Evolutionary conservation across 306 rosid species (phyloP).

Genomic region (Lupinus albus): DNA sequence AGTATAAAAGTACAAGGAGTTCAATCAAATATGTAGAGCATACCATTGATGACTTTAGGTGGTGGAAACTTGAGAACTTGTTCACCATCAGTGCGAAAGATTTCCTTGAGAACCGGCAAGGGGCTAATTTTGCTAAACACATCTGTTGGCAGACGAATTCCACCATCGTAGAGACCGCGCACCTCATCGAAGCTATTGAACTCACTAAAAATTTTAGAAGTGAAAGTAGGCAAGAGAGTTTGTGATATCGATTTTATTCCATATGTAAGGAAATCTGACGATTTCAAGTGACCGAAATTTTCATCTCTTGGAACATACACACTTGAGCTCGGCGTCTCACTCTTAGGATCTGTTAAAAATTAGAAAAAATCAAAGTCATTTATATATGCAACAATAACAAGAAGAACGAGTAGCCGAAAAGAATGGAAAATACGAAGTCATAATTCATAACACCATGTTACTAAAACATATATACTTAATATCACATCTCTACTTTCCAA

Average conservation of each 20-base stretch:
- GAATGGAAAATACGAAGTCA: neutral
- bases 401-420: neutral
- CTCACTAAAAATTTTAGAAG: constrained; percentile 42
- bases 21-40: neutral
- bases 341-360: constrained; percentile 41
- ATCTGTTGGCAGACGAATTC: constrained; percentile 49
- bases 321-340: constrained; percentile 40
- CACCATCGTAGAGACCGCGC: constrained; percentile 63
- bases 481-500: neutral
- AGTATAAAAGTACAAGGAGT: neutral
- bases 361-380: neutral
- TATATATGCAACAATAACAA: neutral
- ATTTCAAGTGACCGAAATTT: constrained; percentile 62
- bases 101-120: constrained; percentile 51
- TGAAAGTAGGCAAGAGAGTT: constrained; percentile 47
- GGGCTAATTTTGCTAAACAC: constrained; percentile 51
- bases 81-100: constrained; percentile 71
- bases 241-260: constrained; percentile 58
- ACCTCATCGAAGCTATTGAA: constrained; percentile 60
- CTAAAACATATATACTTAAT: no score
- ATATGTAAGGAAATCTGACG: constrained; percentile 63
- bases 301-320: constrained; percentile 71
- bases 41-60: constrained; percentile 66
- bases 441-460: no score
- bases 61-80: constrained; percentile 52